phyloP scores from a whole-genome alignment of 805 yeast genomes.

The Scheffersomyces coipomensis region DNA sequence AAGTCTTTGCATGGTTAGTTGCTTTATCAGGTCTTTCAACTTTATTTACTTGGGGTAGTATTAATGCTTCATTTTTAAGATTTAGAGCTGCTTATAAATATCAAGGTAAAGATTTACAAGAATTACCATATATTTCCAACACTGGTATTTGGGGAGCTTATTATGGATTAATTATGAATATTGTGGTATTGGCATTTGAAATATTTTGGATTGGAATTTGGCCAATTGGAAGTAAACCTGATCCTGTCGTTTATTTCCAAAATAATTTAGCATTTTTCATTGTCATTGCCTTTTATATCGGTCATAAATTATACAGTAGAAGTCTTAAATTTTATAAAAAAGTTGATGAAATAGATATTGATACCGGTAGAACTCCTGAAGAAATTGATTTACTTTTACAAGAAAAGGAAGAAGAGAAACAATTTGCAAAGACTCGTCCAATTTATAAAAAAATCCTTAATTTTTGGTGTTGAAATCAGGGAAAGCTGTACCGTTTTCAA shows the following conservation, averaged over 20 bases:
- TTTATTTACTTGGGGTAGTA: slow-evolving; percentile 34
- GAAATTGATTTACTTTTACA: slow-evolving; percentile 51
- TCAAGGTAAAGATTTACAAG: slow-evolving; percentile 41
- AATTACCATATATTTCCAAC: slow-evolving; percentile 53
- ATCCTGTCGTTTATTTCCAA: slow-evolving; percentile 49
- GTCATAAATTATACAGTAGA: slow-evolving; percentile 48
- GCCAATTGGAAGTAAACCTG: slow-evolving; percentile 26
- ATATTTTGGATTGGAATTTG: slow-evolving; percentile 31
- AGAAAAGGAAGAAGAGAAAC: slow-evolving; percentile 47
- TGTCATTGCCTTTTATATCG: slow-evolving; percentile 46
- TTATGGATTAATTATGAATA: slow-evolving; percentile 21
- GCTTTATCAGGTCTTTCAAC: slow-evolving; percentile 35
- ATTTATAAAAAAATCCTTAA: slow-evolving; percentile 18
- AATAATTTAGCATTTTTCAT: slow-evolving; percentile 52
- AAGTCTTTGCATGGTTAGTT: slow-evolving; percentile 36
- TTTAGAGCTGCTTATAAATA: slow-evolving; percentile 28
- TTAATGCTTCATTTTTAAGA: slow-evolving; percentile 29
- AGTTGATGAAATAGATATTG: slow-evolving; percentile 56
- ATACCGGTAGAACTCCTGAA: slow-evolving; percentile 57
- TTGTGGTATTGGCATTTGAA: slow-evolving; percentile 28
- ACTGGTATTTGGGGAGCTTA: slow-evolving; percentile 41
- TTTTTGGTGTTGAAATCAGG: slow-evolving; percentile 20
- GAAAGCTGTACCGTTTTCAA: neutral
- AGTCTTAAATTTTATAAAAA: slow-evolving; percentile 34
- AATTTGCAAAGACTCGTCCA: slow-evolving; percentile 14